A percentile compares a stretch with the other conserved stretches of the same genome.
These are phyloP conservation scores for Macadamia integrifolia DNA, from an alignment of 164 flowering plant species.

Conservation along the genomic window DNA sequence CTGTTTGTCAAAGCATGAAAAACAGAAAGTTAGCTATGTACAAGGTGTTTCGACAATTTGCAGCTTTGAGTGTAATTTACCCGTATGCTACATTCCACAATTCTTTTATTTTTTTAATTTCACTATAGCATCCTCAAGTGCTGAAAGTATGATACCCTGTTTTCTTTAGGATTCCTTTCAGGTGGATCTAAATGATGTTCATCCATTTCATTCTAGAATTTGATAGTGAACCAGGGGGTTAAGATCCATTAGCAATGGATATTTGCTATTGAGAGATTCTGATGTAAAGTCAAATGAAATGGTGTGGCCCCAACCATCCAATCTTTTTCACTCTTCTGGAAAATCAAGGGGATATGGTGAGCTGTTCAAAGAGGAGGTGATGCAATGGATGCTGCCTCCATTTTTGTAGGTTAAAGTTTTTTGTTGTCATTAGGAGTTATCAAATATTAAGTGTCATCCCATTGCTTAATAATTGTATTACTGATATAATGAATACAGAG, in stretches of 20 bases:
- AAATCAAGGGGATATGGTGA: too few species aligned
- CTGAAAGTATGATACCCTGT: neutral
- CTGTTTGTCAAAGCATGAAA: constrained; percentile 21
- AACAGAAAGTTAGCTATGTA: constrained; percentile 21
- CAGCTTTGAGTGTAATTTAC: constrained; percentile 23
- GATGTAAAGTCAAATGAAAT: too few species aligned
- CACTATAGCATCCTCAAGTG: too few species aligned
- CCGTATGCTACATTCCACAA: constrained; percentile 27
- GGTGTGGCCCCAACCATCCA: too few species aligned
- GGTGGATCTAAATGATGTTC: neutral
- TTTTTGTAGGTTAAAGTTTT: neutral
- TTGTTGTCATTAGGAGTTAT: neutral
- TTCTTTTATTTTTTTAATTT: neutral
- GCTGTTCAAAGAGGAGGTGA: too few species aligned
- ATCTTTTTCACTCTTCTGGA: too few species aligned
- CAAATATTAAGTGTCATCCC: neutral
- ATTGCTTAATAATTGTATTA: neutral
- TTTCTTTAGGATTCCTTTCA: neutral
- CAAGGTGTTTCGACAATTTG: constrained; percentile 8
- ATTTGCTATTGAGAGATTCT: too few species aligned
- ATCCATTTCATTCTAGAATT: neutral
- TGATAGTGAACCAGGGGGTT: neutral
- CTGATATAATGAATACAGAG: neutral
- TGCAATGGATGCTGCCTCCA: too few species aligned
- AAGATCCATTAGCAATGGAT: neutral